These are phyloP conservation scores for Aspergillus thermomutatus DNA, from an alignment of 2,329 filamentous ascomycete genomes.

Conservation along the genomic window DNA sequence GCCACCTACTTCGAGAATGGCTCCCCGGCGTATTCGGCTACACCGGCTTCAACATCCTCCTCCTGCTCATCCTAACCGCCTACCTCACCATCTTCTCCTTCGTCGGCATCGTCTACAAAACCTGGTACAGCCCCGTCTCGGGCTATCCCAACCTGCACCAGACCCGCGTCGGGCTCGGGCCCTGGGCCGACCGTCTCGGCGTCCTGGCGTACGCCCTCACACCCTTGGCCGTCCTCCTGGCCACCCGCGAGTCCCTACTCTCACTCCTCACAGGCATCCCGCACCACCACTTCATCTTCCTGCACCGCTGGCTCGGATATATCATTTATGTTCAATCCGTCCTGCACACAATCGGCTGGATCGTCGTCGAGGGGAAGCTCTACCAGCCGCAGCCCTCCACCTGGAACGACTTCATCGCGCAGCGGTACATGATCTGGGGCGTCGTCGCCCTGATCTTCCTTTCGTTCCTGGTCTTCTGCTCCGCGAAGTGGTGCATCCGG, in stretches of 20 bases:
- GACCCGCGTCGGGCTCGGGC: constrained; percentile 63
- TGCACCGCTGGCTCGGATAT: constrained; percentile 73
- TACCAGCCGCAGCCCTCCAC: constrained; percentile 69
- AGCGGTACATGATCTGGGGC: constrained; percentile 72
- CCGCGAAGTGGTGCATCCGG: constrained; percentile 58
- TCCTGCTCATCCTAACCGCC: constrained; percentile 54
- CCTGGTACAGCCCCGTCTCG: constrained; percentile 68
- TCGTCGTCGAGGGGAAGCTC: constrained; percentile 60
- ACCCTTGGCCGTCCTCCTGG: constrained; percentile 64
- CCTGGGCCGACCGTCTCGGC: constrained; percentile 67
- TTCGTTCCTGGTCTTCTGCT: constrained; percentile 59
- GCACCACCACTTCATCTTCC: constrained; percentile 73
- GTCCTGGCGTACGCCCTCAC: constrained; percentile 71
- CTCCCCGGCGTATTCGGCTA: constrained; percentile 60
- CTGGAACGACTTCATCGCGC: constrained; percentile 55
- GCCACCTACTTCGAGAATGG: constrained; percentile 60
- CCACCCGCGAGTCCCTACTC: constrained; percentile 67
- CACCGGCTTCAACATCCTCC: constrained; percentile 63
- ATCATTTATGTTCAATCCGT: constrained; percentile 66
- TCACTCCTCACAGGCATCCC: constrained; percentile 69
- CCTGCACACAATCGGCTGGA: constrained; percentile 71
- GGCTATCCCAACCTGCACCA: constrained; percentile 54
- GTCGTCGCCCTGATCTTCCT: constrained; percentile 65
- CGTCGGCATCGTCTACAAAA: constrained; percentile 64
- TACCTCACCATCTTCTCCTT: constrained; percentile 70